Evolutionary conservation across 805 yeast genomes (phyloP).

Genomic region (Metschnikowia reukaufii): DNA sequence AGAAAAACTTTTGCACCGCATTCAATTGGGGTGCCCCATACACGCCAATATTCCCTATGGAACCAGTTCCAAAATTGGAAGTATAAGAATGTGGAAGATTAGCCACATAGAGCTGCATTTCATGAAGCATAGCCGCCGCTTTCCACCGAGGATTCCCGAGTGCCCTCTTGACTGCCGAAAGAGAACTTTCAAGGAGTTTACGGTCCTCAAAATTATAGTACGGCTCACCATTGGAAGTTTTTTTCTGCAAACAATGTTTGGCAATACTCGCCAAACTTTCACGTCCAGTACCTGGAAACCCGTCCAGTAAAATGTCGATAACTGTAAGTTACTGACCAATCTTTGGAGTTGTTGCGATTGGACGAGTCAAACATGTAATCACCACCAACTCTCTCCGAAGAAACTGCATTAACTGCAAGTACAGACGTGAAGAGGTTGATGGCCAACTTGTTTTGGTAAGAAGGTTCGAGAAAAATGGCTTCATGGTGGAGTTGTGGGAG

Average conservation of each 20-base stretch:
- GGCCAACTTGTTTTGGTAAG: conserved; percentile 59
- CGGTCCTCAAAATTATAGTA: conserved; percentile 40
- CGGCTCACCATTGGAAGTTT: conserved; percentile 21
- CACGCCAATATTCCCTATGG: conserved; percentile 33
- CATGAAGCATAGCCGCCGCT: conserved; percentile 57
- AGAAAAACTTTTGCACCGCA: conserved; percentile 52
- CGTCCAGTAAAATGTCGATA: conserved; percentile 74
- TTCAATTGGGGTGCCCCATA: conserved; percentile 63
- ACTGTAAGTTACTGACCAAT: conserved; percentile 59
- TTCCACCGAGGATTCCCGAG: conserved; percentile 57
- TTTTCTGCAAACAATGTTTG: conserved; percentile 42
- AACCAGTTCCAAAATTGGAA: conserved; percentile 45
- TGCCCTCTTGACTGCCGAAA: conserved; percentile 49
- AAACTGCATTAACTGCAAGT: conserved; percentile 69
- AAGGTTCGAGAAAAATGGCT: conserved; percentile 60
- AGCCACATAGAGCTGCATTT: conserved; percentile 57
- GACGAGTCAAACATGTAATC: conserved; percentile 72
- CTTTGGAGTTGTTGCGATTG: conserved; percentile 55
- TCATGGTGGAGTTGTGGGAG: conserved; percentile 60
- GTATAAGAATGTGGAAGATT: conserved; percentile 45
- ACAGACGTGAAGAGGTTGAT: conserved; percentile 66
- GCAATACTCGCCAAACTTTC: conserved; percentile 50
- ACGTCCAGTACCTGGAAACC: conserved; percentile 64
- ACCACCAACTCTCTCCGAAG: conserved; percentile 63
- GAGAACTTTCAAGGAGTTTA: conserved; percentile 42